Evolutionary conservation across 257 asterid species (phyloP).

Genomic region (Sherardia arvensis): DNA sequence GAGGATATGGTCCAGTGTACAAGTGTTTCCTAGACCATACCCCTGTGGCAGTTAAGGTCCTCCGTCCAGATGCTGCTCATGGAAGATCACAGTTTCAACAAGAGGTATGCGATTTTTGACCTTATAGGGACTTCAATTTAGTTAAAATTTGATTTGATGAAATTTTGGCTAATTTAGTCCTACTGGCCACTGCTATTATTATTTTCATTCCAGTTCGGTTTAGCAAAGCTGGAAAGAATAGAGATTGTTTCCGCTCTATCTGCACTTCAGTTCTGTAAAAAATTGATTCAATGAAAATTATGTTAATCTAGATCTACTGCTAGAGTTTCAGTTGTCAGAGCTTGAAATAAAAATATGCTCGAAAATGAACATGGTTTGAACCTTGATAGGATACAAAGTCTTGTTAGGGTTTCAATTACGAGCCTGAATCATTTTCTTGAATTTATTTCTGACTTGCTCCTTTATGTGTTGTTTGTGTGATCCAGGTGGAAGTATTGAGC

Average conservation of each 20-base stretch:
- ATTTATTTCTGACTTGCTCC: neutral
- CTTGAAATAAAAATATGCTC: too few species aligned
- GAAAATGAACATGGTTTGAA: neutral
- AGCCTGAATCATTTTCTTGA: neutral
- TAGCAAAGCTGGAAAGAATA: too few species aligned
- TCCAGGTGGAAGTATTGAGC: slow-evolving; percentile 76
- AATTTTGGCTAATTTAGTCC: too few species aligned
- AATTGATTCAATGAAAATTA: too few species aligned
- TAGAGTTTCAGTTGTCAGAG: too few species aligned
- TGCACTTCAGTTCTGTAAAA: too few species aligned
- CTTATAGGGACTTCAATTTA: too few species aligned
- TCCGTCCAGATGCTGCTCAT: slow-evolving; percentile 91
- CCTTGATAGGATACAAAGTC: too few species aligned
- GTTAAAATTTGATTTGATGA: too few species aligned
- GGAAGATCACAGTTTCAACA: slow-evolving; percentile 94
- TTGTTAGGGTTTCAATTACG: neutral
- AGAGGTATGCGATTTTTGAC: slow-evolving; percentile 42
- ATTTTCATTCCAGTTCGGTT: too few species aligned
- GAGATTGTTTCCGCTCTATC: neutral
- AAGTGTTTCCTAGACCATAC: slow-evolving; percentile 85
- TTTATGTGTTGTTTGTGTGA: neutral
- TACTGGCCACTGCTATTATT: too few species aligned
- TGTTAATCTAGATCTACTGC: too few species aligned
- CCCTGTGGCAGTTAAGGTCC: slow-evolving; percentile 90
- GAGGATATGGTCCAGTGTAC: slow-evolving; percentile 92